These are phyloP conservation scores for Paxillus rubicundulus DNA, from an alignment of 768 basidiomycete species.

Conservation along the genomic window DNA sequence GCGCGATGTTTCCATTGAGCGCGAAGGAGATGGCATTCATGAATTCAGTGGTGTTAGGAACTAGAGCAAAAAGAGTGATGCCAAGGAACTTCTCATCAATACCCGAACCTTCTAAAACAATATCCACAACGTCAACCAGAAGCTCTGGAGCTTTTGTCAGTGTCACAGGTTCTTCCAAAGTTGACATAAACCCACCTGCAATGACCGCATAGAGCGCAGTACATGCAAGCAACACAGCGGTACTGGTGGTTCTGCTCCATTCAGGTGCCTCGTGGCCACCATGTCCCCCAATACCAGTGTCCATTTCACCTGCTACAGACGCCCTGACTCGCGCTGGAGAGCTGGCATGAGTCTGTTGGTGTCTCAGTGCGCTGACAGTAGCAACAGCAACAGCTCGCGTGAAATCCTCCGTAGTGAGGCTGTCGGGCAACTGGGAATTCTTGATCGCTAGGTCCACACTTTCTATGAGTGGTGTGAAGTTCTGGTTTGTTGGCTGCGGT, in stretches of 20 bases:
- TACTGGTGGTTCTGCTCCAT: constrained; percentile 90
- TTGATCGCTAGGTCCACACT: constrained; percentile 78
- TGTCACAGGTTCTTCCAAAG: background rate
- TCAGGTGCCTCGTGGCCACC: constrained; percentile 93
- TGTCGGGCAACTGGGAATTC: constrained; percentile 52
- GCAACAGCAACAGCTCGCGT: constrained; percentile 92
- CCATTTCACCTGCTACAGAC: constrained; percentile 38
- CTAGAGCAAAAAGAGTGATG: constrained; percentile 92
- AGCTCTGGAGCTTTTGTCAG: constrained; percentile 56
- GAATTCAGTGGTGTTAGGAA: constrained; percentile 98
- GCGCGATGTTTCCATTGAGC: constrained; percentile 91
- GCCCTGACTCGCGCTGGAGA: constrained; percentile 47
- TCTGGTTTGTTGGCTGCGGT: constrained; percentile 30
- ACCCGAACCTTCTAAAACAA: constrained; percentile 83
- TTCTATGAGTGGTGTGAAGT: constrained; percentile 67
- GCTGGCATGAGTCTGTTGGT: constrained; percentile 61
- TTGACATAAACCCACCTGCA: constrained; percentile 63
- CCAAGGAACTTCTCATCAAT: constrained; percentile 98
- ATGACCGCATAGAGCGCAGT: constrained; percentile 93
- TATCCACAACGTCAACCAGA: constrained; percentile 93
- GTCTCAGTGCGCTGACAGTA: constrained; percentile 85
- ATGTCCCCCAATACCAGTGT: constrained; percentile 53
- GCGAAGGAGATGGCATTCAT: constrained; percentile 99
- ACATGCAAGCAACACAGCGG: constrained; percentile 84
- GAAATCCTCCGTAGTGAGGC: constrained; percentile 83